Evolutionary conservation across 441 rosid genomes (phyloP), one percentile per base, ranked within the genome.

Genomic region (Syzygium syzygioides): DNA sequence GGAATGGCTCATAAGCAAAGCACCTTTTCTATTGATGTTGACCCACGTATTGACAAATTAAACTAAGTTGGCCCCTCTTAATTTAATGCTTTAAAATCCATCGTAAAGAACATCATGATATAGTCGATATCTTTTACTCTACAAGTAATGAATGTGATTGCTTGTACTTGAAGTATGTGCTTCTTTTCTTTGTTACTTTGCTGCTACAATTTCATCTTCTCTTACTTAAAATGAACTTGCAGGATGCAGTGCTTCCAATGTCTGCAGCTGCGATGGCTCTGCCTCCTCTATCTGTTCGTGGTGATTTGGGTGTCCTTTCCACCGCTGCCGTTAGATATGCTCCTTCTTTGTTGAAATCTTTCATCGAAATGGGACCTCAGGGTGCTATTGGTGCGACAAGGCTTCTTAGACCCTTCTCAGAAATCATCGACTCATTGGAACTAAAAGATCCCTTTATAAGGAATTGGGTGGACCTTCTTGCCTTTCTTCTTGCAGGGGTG

Each of bases 401-500:
- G 91, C 99, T 97, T 91, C 95, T 97, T 68, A 94, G 96, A 86
- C 99, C 99, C 11, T 97, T 97, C 93, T 94, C 97, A 20, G 99
- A 96, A 88, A 93, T 96, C 32, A 89, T 96, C 26, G 98, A 95
- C 91, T 96, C 97, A 17, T 87, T 97, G 92, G 95, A 89, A 86
- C 91, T 96, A 86, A 94, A 94, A 90, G 98, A 97, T 90, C 98
- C 98, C 83, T 96, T 97, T 86, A 89, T 97, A 88, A 91, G 98
- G 88, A 97, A 97, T 89, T 97, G 99, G 99, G 93, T 97, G 88
- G 99, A 97, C 92, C 98, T 97, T 91, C 91, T 97, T 55, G 93
- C 99, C 45, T 97, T 97, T 91, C 96, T 97, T 89, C 99, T 97
- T 85, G 98, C 99, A 7, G 99, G 99, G 90, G 99, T 97, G 92